Evolutionary conservation across 805 yeast genomes (phyloP).

Genomic region (Schwanniomyces occidentalis): DNA sequence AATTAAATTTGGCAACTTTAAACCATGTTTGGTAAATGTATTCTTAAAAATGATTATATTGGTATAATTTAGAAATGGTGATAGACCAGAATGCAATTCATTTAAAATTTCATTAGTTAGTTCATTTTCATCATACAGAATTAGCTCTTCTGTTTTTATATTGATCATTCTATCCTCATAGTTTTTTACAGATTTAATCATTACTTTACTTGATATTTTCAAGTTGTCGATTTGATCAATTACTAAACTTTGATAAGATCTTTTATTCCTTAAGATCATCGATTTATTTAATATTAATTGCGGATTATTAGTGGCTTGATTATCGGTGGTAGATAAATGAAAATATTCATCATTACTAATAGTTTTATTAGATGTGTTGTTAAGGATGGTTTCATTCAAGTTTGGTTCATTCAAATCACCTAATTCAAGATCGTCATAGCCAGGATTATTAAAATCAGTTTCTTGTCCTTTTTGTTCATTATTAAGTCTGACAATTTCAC

Average conservation of each 20-base stretch:
- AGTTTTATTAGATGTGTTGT: constrained; percentile 3
- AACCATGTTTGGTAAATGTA: neutral
- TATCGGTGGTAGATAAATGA: constrained; percentile 6
- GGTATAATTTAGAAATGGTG: constrained; percentile 3
- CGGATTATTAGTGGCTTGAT: constrained; percentile 1
- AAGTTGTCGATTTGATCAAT: constrained; percentile 7
- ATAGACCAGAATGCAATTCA: constrained; percentile 1
- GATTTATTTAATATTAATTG: constrained; percentile 1
- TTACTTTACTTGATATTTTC: constrained; percentile 2
- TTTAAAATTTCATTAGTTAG: neutral
- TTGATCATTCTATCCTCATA: neutral
- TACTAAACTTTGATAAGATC: constrained; percentile 3
- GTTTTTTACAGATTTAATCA: neutral
- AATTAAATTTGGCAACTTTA: constrained; percentile 1
- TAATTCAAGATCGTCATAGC: constrained; percentile 4
- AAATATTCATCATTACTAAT: constrained; percentile 9
- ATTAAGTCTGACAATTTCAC: constrained; percentile 8
- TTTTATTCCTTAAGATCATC: constrained; percentile 1
- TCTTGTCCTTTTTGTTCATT: neutral
- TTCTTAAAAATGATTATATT: constrained; percentile 2
- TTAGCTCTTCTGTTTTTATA: neutral
- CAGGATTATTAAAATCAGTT: constrained; percentile 1
- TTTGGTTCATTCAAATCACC: neutral
- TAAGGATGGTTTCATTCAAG: constrained; percentile 1
- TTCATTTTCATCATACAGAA: neutral